Conservation (phyloP, 352 stramenopile genomes). For the Peronospora belbahrii region DNA sequence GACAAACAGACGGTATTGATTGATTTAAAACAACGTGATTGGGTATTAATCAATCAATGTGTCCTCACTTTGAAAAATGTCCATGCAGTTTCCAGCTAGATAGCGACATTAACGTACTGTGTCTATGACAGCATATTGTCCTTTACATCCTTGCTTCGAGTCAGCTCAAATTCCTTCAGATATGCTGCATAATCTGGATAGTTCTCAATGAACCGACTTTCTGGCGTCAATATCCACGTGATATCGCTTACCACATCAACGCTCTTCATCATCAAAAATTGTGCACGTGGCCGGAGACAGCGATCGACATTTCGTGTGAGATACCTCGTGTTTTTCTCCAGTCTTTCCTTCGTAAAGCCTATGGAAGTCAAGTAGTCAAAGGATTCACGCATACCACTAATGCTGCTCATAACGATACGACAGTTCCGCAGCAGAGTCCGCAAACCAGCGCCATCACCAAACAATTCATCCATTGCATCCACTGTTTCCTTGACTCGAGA, state of each 20-base stretch:
- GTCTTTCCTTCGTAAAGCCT: conserved; percentile 24
- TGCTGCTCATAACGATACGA: conserved; percentile 52
- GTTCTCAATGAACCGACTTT: conserved; percentile 22
- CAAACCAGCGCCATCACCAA: conserved; percentile 23
- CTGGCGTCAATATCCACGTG: conserved; percentile 32
- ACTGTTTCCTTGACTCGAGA: conserved; percentile 40
- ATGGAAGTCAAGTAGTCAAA: conserved; percentile 33
- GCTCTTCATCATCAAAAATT: conserved; percentile 27
- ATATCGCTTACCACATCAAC: conserved; percentile 13
- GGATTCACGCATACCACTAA: conserved; percentile 26
- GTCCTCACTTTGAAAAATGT: not conserved
- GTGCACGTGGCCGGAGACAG: conserved; percentile 36
- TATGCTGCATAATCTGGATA: conserved; percentile 25
- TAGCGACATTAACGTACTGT: not conserved
- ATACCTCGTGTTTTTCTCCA: conserved; percentile 23
- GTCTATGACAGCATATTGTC: not conserved
- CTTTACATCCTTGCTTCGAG: conserved; percentile 6
- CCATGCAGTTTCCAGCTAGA: not conserved
- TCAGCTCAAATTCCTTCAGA: conserved; percentile 2
- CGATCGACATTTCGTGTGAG: conserved; percentile 37
- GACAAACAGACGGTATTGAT: too few relatives aligned
- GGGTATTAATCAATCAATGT: too few relatives aligned
- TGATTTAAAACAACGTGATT: too few relatives aligned
- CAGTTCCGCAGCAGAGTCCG: conserved; percentile 18
- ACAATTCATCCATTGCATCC: conserved; percentile 29